phyloP scores from a whole-genome alignment of 768 basidiomycete genomes.

The Xerocomellus intermedius region DNA sequence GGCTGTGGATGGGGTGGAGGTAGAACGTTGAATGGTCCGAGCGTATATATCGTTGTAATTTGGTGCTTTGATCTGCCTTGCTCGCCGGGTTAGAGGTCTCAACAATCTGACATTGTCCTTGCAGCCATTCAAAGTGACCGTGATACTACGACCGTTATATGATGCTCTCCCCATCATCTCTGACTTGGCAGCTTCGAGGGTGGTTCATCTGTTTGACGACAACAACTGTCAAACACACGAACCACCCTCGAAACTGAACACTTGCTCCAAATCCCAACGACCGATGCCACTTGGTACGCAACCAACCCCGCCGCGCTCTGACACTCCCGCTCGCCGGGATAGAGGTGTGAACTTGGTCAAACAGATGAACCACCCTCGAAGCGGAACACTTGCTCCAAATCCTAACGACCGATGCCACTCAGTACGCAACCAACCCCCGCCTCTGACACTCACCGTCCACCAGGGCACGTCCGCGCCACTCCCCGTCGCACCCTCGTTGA shows the following conservation, averaged over 20 bases:
- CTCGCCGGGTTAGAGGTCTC: background rate
- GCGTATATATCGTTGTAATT: background rate
- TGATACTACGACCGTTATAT: background rate
- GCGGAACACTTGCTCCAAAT: conserved; percentile 66
- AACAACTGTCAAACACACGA: too few species aligned
- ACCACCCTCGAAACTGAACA: too few species aligned
- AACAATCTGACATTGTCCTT: too few species aligned
- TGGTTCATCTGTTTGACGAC: too few species aligned
- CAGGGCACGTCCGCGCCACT: conserved; percentile 69
- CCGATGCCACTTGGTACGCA: too few species aligned
- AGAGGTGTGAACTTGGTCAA: too few species aligned
- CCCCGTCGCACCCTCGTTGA: conserved; percentile 66
- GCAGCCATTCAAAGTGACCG: too few species aligned
- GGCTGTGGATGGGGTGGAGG: conserved; percentile 41
- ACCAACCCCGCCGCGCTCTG: too few species aligned
- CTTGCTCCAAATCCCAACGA: too few species aligned
- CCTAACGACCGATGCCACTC: conserved; percentile 28
- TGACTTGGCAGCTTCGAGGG: too few species aligned
- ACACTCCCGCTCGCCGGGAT: too few species aligned
- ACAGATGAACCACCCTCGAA: conserved; percentile 46
- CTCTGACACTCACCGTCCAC: conserved; percentile 51
- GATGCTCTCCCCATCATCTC: too few species aligned
- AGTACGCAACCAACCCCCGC: background rate
- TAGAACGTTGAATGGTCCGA: conserved; percentile 36
- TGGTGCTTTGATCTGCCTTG: background rate